Conservation (phyloP, 768 basidiomycete genomes). For the Pleurotus tuoliensis region DNA sequence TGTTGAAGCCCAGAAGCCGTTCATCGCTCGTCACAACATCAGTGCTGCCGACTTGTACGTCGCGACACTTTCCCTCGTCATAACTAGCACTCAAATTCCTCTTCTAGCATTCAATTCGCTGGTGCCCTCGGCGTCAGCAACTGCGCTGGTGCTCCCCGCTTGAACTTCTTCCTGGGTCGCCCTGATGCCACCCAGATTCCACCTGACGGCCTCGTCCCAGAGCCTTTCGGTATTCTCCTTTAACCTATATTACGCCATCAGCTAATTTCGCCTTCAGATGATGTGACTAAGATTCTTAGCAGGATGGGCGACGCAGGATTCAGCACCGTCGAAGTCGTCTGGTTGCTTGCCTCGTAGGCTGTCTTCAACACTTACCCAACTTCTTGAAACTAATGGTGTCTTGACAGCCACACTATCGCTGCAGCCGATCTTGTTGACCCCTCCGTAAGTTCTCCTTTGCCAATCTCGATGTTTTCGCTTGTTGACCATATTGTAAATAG, state of each 20-base stretch:
- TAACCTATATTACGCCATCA: neutral
- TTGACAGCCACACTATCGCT: conserved; percentile 20
- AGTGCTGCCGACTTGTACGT: conserved; percentile 43
- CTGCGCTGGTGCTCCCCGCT: conserved; percentile 41
- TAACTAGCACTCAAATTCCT: neutral
- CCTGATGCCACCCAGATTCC: conserved; percentile 26
- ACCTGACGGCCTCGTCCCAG: conserved; percentile 26
- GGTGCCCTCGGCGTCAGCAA: conserved; percentile 38
- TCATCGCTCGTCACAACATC: conserved; percentile 30
- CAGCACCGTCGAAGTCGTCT: conserved; percentile 29
- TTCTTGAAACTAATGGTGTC: too few relatives aligned
- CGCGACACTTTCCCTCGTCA: neutral
- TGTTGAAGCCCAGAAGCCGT: conserved; percentile 29
- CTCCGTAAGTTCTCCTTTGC: conserved; percentile 5
- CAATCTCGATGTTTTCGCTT: neutral
- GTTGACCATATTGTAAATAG: neutral
- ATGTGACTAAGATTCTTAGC: neutral
- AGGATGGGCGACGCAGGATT: conserved; percentile 33
- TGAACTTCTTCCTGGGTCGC: conserved; percentile 37
- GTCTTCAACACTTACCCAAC: too few relatives aligned
- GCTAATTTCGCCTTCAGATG: neutral
- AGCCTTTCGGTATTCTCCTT: conserved; percentile 18
- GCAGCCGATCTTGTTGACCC: conserved; percentile 31
- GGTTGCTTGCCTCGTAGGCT: conserved; percentile 30
- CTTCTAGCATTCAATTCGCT: conserved; percentile 39